These are phyloP conservation scores for Cucurbita ficifolia DNA, from an alignment of 306 rosid genomes.

Conservation along the genomic window DNA sequence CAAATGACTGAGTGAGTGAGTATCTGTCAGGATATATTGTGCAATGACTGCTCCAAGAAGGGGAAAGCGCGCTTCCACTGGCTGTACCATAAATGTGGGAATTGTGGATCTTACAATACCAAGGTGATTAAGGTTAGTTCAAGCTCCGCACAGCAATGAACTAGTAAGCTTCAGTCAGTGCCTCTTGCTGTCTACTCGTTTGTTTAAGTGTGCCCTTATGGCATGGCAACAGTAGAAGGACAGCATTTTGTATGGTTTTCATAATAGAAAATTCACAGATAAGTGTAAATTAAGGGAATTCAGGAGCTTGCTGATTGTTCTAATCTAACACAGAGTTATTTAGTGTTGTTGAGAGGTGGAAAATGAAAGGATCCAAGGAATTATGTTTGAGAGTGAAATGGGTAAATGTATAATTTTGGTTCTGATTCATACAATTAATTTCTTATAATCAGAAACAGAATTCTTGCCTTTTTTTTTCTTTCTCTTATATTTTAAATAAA, in stretches of 20 bases:
- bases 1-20: neutral
- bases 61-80: constrained; percentile 43
- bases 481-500: too few relatives aligned
- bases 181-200: neutral
- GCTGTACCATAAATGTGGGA: constrained; percentile 38
- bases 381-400: neutral
- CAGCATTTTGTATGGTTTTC: neutral
- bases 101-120: constrained; percentile 42
- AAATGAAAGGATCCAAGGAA: neutral
- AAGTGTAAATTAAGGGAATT: neutral
- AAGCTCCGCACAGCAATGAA: constrained; percentile 7
- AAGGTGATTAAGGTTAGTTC: constrained; percentile 26
- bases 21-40: constrained; percentile 31
- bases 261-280: neutral
- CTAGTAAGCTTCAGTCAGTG: constrained; percentile 4
- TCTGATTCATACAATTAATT: neutral
- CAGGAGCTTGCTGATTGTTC: neutral
- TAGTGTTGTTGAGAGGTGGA: neutral
- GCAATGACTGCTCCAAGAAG: constrained; percentile 42
- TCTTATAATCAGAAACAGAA: neutral
- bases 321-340: neutral
- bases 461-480: neutral
- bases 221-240: neutral
- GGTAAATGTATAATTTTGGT: neutral
- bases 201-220: neutral